Evolutionary conservation across 2,329 filamentous ascomycete genomes (phyloP), one percentile per base, ranked within the genome.

Genomic region (Clarireedia paspali): DNA sequence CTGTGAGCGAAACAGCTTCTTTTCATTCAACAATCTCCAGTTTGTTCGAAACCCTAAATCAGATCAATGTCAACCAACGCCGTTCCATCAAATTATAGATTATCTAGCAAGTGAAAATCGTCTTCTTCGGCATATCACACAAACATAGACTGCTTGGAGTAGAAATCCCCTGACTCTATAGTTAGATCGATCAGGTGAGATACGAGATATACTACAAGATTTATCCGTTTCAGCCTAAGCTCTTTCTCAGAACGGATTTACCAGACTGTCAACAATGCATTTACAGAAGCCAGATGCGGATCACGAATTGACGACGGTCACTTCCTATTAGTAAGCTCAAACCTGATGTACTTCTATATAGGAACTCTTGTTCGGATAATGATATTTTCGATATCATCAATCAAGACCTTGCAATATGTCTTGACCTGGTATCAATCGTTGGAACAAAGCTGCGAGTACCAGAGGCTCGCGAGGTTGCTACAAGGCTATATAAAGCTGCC

Each of bases 91-190:
- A 48, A 45, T 59, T 50, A 58, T 62, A 12, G 50, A 60, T 27
- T 34, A 62, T 55, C 57, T 62, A 53, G 48, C 50, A 50, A 47
- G 38, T 36, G 56, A 49, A 56, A 44, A 56, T 44, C 50, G 34
- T 56, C 46, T 57, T 59, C 53, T 60, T 56, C 55, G 26, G 17
- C 44, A 62, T 40, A 50, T 59, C 47, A 60, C 49, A 54, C 47
- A 62, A 50, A 62, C 44, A 62, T 60, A 55, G 54, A 62, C 57
- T 57, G 39, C 34, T 12, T 59, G 30, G 55, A 62, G 51, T 49
- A 46, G 36, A 47, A 56, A 46, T 59, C 57, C 57, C 60, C 54
- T 57, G 45, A 60, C 54, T 62, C 47, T 48, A 62, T 59, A 39
- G 57, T 58, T 47, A 56, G 57, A 57, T 60, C 56, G 49, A 62